Percentiles rank a stretch among this genome's conserved stretches.
Conservation (phyloP, 306 rosid species). For the Hippophae tibetana region DNA sequence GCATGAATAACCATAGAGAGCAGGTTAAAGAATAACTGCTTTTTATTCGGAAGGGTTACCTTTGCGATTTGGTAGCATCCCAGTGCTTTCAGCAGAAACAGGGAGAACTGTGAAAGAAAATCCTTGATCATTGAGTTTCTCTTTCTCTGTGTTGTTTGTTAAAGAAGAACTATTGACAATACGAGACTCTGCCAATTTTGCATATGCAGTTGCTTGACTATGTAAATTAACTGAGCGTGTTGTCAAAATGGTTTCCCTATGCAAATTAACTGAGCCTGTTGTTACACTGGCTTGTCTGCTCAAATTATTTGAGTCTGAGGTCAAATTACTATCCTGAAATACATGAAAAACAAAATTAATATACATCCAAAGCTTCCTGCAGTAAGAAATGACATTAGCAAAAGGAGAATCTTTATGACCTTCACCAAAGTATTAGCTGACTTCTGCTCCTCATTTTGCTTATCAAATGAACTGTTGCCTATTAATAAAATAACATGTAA, state of each 20-base stretch:
- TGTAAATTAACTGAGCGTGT: slow-evolving; percentile 43
- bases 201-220: slow-evolving; percentile 57
- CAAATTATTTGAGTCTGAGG: slow-evolving; percentile 34
- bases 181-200: slow-evolving; percentile 61
- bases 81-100: slow-evolving; percentile 65
- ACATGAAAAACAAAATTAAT: background rate
- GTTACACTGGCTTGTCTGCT: slow-evolving; percentile 53
- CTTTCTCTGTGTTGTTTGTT: slow-evolving; percentile 23
- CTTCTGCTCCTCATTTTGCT: slow-evolving; percentile 15
- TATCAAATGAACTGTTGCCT: slow-evolving; percentile 8
- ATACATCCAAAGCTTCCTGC: background rate
- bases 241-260: slow-evolving; percentile 28
- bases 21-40: background rate
- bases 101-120: slow-evolving; percentile 45
- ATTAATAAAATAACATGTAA: background rate
- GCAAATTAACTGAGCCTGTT: too few species aligned
- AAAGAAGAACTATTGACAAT: slow-evolving; percentile 30
- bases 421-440: slow-evolving; percentile 13
- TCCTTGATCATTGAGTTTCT: slow-evolving; percentile 24
- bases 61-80: slow-evolving; percentile 54
- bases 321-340: slow-evolving; percentile 31
- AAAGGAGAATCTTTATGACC: slow-evolving; percentile 15
- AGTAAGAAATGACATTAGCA: background rate
- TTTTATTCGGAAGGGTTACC: slow-evolving; percentile 29
- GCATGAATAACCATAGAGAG: background rate